Conservation (phyloP, 768 basidiomycete species). For the Boletus bicolor region DNA sequence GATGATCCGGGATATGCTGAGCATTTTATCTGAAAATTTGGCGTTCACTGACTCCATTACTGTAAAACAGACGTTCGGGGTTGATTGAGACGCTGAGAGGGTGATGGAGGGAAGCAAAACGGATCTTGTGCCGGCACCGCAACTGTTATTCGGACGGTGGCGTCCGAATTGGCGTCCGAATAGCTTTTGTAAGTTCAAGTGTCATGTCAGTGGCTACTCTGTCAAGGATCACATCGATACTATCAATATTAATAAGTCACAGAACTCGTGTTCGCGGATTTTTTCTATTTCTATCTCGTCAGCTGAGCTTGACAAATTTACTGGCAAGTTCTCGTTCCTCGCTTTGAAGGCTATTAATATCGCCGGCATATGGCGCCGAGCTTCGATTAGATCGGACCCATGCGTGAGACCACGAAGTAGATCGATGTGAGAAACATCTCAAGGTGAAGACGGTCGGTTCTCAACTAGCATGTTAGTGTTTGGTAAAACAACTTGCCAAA, state of each 20-base stretch:
- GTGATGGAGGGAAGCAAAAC: neutral
- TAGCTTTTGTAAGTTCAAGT: neutral
- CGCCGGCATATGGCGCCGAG: neutral
- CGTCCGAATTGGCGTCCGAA: no score
- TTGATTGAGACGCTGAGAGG: neutral
- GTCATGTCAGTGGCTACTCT: neutral
- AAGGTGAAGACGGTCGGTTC: no score
- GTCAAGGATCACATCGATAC: no score
- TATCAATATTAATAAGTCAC: no score
- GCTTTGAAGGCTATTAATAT: neutral
- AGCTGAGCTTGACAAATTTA: neutral
- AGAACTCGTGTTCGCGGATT: no score
- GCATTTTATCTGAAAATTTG: constrained; percentile 17
- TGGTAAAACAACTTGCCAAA: no score
- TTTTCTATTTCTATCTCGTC: no score
- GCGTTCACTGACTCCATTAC: constrained; percentile 6
- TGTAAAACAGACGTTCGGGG: neutral
- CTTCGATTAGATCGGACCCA: neutral
- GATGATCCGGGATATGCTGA: constrained; percentile 36
- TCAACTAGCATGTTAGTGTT: no score
- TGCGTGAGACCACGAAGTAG: neutral
- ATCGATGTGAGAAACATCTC: no score
- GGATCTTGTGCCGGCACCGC: neutral
- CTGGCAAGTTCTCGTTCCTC: neutral
- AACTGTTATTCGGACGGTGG: neutral